Evolutionary conservation across 2,329 filamentous ascomycete species (phyloP).

Genomic region (Cadophora sp.): DNA sequence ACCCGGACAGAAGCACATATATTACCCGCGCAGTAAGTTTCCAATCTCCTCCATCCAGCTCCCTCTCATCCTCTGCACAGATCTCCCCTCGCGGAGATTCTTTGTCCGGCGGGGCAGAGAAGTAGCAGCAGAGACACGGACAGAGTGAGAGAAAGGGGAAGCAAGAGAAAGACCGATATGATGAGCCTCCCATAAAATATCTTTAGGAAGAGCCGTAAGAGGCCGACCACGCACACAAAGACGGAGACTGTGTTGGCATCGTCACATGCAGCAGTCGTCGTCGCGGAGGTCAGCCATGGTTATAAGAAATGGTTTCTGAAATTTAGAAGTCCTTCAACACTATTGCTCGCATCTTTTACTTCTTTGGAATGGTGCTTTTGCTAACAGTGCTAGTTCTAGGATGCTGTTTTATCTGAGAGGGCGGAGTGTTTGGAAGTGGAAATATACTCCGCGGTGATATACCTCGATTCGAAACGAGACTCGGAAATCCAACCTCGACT

Average conservation of each 20-base stretch:
- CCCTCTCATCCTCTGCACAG: neutral
- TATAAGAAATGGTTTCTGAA: constrained; percentile 41
- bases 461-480: constrained; percentile 6
- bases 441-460: neutral
- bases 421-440: neutral
- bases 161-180: constrained; percentile 32
- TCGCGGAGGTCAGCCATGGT: constrained; percentile 40
- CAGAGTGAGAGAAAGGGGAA: neutral
- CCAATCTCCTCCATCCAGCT: neutral
- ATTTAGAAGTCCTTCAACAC: constrained; percentile 1
- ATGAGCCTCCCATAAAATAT: constrained; percentile 43
- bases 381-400: neutral
- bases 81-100: neutral
- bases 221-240: constrained; percentile 33
- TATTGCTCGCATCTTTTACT: neutral
- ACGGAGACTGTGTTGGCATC: constrained; percentile 37
- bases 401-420: neutral
- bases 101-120: constrained; percentile 1
- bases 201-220: constrained; percentile 46
- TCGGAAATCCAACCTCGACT: neutral
- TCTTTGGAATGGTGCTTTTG: neutral
- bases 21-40: constrained; percentile 9
- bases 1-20: neutral
- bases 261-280: constrained; percentile 41
- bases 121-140: no score